Evolutionary conservation across 192 early-diverging fungal genomes (phyloP).

Genomic region (Funneliformis geosporum): DNA sequence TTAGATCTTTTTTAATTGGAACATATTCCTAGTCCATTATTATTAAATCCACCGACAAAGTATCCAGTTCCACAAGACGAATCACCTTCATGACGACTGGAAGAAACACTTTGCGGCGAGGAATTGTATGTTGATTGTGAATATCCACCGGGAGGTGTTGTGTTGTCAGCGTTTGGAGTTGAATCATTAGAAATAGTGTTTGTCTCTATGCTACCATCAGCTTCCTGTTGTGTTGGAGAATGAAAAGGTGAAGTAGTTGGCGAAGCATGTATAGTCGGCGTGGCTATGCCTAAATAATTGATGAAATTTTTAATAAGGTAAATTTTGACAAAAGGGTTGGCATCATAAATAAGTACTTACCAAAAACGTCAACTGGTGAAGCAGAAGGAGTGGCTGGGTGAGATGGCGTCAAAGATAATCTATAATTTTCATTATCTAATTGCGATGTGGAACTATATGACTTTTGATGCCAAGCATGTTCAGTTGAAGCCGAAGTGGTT

Average conservation of each 20-base stretch:
- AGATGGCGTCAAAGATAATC: too few relatives aligned
- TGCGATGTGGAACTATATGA: neutral
- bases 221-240: neutral
- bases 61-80: neutral
- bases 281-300: neutral
- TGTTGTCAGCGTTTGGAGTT: neutral
- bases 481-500: neutral
- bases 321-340: neutral
- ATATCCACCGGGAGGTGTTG: neutral
- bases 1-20: neutral
- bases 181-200: neutral
- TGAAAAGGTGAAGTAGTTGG: conserved; percentile 4
- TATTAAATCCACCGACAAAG: neutral
- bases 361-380: neutral
- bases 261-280: neutral
- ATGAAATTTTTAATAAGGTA: neutral
- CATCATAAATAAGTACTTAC: neutral
- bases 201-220: neutral
- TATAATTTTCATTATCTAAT: neutral
- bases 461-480: conserved; percentile 3
- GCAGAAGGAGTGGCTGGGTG: neutral
- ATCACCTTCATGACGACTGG: neutral
- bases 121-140: neutral
- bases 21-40: neutral
- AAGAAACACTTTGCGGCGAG: neutral